A percentile compares a stretch with the other conserved stretches of the same genome.
Conservation (phyloP, 495 filamentous ascomycete genomes). For the Tuber borchii region DNA sequence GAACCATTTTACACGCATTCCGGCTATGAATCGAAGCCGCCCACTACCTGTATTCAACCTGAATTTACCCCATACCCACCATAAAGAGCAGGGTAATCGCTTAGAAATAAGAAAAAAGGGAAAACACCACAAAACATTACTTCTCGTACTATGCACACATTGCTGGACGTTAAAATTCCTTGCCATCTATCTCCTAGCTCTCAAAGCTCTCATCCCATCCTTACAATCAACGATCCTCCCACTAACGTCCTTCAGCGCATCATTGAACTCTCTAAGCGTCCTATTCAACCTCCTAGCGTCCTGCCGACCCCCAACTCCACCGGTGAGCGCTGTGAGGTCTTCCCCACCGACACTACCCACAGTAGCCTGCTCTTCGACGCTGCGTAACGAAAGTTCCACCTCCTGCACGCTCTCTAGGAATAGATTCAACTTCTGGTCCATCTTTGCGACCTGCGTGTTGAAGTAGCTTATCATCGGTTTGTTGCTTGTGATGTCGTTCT, state of each 20-base stretch:
- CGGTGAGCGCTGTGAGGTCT: conserved; percentile 25
- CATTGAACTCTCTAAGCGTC: conserved; percentile 40
- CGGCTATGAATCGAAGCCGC: not conserved
- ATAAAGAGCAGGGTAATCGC: not conserved
- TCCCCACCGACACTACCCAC: conserved; percentile 23
- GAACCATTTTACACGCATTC: not conserved
- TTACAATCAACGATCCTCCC: conserved; percentile 39
- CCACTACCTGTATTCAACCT: not conserved
- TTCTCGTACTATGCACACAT: conserved; percentile 10
- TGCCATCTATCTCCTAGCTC: conserved; percentile 20
- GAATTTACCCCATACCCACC: not conserved
- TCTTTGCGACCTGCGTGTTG: conserved; percentile 30
- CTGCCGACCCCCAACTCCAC: conserved; percentile 34
- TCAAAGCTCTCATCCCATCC: conserved; percentile 37
- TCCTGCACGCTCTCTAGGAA: conserved; percentile 37
- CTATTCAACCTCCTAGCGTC: conserved; percentile 38
- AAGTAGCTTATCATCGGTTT: conserved; percentile 41
- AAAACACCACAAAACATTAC: not conserved
- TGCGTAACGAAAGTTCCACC: conserved; percentile 37
- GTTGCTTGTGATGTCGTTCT: conserved; percentile 41
- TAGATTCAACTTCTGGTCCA: conserved; percentile 33
- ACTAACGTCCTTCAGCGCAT: conserved; percentile 36
- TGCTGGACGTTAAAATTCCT: conserved; percentile 7
- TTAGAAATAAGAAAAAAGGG: not conserved
- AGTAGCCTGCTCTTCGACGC: conserved; percentile 36